Conservation (phyloP, 176 grass and related monocot genomes). For the Saccharum spontaneum region DNA sequence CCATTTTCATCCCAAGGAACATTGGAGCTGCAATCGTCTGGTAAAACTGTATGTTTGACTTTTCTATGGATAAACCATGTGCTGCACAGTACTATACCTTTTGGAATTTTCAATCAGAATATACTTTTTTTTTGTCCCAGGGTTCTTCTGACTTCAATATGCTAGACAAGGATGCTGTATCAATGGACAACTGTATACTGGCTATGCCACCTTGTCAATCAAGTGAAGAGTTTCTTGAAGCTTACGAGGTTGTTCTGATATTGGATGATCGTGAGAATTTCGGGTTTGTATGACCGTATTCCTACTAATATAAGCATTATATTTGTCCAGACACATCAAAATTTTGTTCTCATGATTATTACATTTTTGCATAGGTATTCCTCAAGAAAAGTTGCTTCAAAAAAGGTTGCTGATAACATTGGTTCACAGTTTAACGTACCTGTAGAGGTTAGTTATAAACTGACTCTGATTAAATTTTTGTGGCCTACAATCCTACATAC, state of each 20-base stretch:
- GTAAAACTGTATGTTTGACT: conserved; percentile 46
- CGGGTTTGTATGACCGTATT: conserved; percentile 57
- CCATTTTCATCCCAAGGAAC: conserved; percentile 33
- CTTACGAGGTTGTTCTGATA: conserved; percentile 83
- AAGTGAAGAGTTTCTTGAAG: conserved; percentile 70
- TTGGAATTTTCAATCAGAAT: background rate
- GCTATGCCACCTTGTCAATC: conserved; percentile 69
- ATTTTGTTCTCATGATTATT: conserved; percentile 17
- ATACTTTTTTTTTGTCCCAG: conserved; percentile 42
- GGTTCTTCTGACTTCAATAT: conserved; percentile 41
- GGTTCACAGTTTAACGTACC: conserved; percentile 50
- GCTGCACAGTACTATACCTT: background rate
- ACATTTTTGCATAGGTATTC: conserved; percentile 38
- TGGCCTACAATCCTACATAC: background rate
- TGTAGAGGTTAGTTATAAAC: conserved; percentile 66
- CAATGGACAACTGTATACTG: conserved; percentile 35
- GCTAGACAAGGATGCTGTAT: conserved; percentile 26
- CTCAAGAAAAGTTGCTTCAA: conserved; percentile 54
- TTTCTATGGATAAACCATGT: background rate
- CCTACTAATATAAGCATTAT: conserved; percentile 37
- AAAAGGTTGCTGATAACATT: conserved; percentile 70
- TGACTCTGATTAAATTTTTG: background rate
- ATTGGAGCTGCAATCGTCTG: conserved; percentile 41
- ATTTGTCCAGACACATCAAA: background rate
- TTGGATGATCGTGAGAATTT: conserved; percentile 93